Evolutionary conservation across 1,139 yeast genomes (phyloP).

Genomic region (Wickerhamiella infanticola): DNA sequence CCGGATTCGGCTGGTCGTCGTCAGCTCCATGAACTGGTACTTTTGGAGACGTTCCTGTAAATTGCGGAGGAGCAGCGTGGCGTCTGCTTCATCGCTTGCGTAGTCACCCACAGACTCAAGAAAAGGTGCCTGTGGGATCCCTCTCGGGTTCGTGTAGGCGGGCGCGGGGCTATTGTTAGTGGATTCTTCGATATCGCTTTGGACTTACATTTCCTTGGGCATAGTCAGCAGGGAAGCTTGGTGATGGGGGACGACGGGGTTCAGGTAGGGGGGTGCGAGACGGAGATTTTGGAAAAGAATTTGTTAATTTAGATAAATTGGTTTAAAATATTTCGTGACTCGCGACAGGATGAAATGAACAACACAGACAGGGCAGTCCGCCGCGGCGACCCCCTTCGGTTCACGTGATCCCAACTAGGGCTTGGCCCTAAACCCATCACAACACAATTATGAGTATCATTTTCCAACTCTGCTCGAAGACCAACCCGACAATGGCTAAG

Average conservation of each 20-base stretch:
- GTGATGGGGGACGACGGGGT: too few species aligned
- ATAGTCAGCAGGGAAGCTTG: neutral
- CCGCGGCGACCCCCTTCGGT: too few species aligned
- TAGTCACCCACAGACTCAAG: slow-evolving; percentile 69
- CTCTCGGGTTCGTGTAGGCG: slow-evolving; percentile 55
- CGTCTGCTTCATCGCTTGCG: slow-evolving; percentile 54
- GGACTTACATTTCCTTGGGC: slow-evolving; percentile 1
- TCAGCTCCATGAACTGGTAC: slow-evolving; percentile 57
- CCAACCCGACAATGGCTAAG: slow-evolving; percentile 60
- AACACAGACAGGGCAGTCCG: too few species aligned
- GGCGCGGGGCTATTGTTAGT: slow-evolving; percentile 9
- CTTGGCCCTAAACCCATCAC: neutral
- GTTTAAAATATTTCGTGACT: too few species aligned
- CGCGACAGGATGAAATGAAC: too few species aligned
- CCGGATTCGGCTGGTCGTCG: slow-evolving; percentile 36
- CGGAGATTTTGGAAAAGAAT: too few species aligned
- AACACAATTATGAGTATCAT: neutral
- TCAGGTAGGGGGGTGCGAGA: too few species aligned
- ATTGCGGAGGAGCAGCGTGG: slow-evolving; percentile 47
- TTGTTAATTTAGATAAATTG: too few species aligned
- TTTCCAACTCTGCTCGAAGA: slow-evolving; percentile 14
- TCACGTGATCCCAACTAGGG: neutral
- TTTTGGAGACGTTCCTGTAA: slow-evolving; percentile 69
- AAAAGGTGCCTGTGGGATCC: slow-evolving; percentile 94
- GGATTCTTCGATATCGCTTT: neutral